Evolutionary conservation across 441 rosid species (phyloP).

Genomic region (Kokia cookei): DNA sequence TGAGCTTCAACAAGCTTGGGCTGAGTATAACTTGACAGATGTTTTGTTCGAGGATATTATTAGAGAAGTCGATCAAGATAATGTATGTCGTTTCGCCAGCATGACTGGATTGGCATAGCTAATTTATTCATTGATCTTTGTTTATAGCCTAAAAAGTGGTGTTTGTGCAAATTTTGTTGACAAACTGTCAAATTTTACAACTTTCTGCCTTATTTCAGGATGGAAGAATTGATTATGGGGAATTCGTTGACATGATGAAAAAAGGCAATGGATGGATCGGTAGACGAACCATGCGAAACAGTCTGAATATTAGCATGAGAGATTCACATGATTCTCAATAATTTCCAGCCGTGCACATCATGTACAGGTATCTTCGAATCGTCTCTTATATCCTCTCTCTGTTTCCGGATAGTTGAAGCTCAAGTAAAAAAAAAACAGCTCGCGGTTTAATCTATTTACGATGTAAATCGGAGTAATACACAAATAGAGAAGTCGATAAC

Average conservation of each 20-base stretch:
- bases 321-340: constrained; percentile 45
- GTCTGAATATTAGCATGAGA: constrained; percentile 86
- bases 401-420: background rate
- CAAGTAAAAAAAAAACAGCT: background rate
- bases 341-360: constrained; percentile 11
- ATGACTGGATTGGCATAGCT: background rate
- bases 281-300: constrained; percentile 86
- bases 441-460: background rate
- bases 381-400: background rate
- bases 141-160: background rate
- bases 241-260: constrained; percentile 97
- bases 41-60: constrained; percentile 87
- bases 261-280: constrained; percentile 90
- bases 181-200: background rate
- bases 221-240: constrained; percentile 90
- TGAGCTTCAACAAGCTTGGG: constrained; percentile 95
- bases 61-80: constrained; percentile 96
- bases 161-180: background rate
- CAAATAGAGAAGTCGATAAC: no score
- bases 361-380: constrained; percentile 23
- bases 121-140: background rate
- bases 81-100: constrained; percentile 40
- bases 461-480: background rate
- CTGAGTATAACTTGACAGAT: constrained; percentile 89
- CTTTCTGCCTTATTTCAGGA: constrained; percentile 42